phyloP scores from a whole-genome alignment of 441 rosid species.

The Pelargonium myrrhifolium region DNA sequence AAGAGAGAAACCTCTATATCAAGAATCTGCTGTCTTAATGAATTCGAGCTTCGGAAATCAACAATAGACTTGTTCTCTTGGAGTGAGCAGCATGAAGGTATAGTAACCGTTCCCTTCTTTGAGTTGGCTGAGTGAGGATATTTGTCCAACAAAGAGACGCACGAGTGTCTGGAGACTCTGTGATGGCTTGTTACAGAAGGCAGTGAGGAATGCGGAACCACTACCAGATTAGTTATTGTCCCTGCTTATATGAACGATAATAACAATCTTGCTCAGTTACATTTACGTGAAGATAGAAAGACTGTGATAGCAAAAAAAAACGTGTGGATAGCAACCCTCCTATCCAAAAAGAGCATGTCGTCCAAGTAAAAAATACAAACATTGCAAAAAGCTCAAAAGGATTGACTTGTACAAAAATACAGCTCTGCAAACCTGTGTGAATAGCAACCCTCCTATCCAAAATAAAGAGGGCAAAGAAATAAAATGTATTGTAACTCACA shows the following conservation, averaged over 20 bases:
- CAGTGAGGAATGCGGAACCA: slow-evolving; percentile 25
- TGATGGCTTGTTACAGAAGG: slow-evolving; percentile 23
- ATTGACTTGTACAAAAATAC: no score
- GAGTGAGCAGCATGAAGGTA: slow-evolving; percentile 17
- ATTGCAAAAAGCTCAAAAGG: no score
- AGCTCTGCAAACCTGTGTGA: background rate
- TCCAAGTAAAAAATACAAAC: no score
- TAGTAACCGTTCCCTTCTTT: slow-evolving; percentile 18
- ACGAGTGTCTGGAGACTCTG: slow-evolving; percentile 23
- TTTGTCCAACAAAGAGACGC: slow-evolving; percentile 31
- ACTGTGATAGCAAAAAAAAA: background rate
- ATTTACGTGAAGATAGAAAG: background rate
- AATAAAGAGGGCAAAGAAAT: background rate
- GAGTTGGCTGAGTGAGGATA: slow-evolving; percentile 27
- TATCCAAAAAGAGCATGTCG: no score
- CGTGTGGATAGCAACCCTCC: background rate
- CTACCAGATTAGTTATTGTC: slow-evolving; percentile 32
- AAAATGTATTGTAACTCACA: background rate
- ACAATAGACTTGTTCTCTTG: slow-evolving; percentile 13
- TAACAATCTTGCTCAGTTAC: background rate
- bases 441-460: background rate
- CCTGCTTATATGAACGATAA: slow-evolving; percentile 28
- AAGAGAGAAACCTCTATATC: slow-evolving; percentile 35
- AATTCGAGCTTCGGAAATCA: slow-evolving; percentile 17
- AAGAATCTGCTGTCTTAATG: slow-evolving; percentile 22